Evolutionary conservation across 2,329 filamentous ascomycete genomes (phyloP).

Genomic region (Penicillium sp.): DNA sequence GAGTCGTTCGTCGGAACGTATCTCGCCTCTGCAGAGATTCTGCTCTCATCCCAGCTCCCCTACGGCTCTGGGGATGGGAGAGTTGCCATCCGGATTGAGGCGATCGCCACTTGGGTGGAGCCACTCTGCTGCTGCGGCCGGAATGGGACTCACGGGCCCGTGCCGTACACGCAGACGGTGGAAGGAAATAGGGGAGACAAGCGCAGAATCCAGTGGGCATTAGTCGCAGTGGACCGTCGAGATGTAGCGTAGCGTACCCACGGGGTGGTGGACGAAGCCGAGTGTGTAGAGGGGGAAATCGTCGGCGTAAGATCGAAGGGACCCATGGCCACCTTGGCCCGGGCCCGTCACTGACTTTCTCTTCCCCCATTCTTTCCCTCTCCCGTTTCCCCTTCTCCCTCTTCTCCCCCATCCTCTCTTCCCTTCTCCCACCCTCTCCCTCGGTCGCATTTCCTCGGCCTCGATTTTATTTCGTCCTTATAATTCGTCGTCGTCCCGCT

Average conservation of each 20-base stretch:
- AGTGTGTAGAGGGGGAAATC: no score
- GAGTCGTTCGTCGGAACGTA: neutral
- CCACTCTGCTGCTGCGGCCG: constrained; percentile 13
- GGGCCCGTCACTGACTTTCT: constrained; percentile 7
- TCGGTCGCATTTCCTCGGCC: constrained; percentile 2
- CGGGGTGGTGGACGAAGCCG: neutral
- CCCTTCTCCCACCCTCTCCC: constrained; percentile 5
- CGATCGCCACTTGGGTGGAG: constrained; percentile 19
- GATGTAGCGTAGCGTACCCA: neutral
- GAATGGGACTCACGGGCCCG: constrained; percentile 13
- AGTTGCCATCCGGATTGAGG: constrained; percentile 17
- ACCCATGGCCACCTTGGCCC: neutral
- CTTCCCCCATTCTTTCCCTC: constrained; percentile 17
- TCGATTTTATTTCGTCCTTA: constrained; percentile 5
- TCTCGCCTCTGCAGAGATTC: neutral
- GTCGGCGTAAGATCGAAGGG: neutral
- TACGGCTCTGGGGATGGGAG: neutral
- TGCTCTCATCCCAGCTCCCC: neutral
- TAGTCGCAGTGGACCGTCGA: neutral
- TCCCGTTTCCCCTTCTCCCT: constrained; percentile 13
- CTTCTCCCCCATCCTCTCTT: constrained; percentile 7
- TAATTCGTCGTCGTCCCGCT: constrained; percentile 6
- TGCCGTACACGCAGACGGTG: constrained; percentile 9
- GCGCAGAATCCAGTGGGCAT: neutral
- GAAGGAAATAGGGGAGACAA: neutral